Conservation (phyloP, 176 grass and related monocot genomes). For the Elaeis guineensis region DNA sequence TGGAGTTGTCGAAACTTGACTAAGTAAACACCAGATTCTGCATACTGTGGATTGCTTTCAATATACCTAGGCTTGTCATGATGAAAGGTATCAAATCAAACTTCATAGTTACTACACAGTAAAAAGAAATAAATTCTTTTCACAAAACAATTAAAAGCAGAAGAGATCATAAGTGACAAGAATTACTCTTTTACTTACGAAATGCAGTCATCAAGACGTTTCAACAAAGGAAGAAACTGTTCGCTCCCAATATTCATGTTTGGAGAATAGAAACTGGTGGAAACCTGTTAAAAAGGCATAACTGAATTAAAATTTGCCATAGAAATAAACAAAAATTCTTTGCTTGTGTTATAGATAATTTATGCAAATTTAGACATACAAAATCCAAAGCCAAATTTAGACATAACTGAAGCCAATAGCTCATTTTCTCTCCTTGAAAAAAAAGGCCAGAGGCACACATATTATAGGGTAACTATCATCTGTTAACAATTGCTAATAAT, state of each 20-base stretch:
- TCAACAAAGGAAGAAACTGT: slow-evolving; percentile 85
- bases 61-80: slow-evolving; percentile 61
- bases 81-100: slow-evolving; percentile 9
- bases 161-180: background rate
- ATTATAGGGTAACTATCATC: too few relatives aligned
- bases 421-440: too few relatives aligned
- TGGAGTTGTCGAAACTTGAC: slow-evolving; percentile 96
- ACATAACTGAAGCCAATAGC: too few relatives aligned
- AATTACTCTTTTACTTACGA: slow-evolving; percentile 42
- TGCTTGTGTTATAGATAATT: too few relatives aligned
- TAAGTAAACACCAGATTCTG: slow-evolving; percentile 95
- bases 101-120: background rate
- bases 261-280: slow-evolving; percentile 80
- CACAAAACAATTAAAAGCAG: background rate
- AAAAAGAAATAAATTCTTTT: background rate
- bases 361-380: too few relatives aligned
- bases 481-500: too few relatives aligned
- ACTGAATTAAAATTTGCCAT: too few relatives aligned
- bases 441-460: too few relatives aligned
- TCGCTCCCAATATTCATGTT: slow-evolving; percentile 78
- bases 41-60: slow-evolving; percentile 93
- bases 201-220: slow-evolving; percentile 95
- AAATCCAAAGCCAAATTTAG: too few relatives aligned
- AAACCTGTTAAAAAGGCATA: slow-evolving; percentile 46
- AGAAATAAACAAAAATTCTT: too few relatives aligned